phyloP scores from a whole-genome alignment of 148 eudicot species.

The Camellia japonica region DNA sequence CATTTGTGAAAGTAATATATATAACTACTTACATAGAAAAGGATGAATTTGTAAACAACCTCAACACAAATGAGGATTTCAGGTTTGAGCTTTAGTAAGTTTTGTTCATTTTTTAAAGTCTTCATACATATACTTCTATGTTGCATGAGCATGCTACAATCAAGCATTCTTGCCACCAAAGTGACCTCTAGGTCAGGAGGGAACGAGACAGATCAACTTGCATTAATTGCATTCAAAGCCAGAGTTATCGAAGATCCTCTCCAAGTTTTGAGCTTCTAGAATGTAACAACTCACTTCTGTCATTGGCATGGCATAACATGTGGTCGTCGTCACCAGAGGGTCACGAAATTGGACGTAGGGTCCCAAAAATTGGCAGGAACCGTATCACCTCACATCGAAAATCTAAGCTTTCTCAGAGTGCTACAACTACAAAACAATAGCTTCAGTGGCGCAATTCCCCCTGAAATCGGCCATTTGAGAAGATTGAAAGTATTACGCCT shows the following conservation, averaged over 20 bases:
- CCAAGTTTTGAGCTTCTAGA: slow-evolving; percentile 15
- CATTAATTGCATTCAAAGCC: slow-evolving; percentile 18
- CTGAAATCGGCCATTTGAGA: slow-evolving; percentile 9
- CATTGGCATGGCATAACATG: slow-evolving; percentile 18
- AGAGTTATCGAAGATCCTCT: slow-evolving; percentile 3
- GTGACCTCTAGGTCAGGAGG: slow-evolving; percentile 7
- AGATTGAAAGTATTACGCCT: slow-evolving; percentile 6
- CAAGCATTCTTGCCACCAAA: neutral
- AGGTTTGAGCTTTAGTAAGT: neutral
- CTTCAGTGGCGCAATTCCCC: slow-evolving; percentile 17
- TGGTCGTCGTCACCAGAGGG: slow-evolving; percentile 16
- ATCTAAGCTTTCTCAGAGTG: slow-evolving; percentile 22
- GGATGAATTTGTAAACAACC: neutral
- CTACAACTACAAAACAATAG: slow-evolving; percentile 19
- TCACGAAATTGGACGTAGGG: neutral
- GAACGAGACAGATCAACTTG: slow-evolving; percentile 19
- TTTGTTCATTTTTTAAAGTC: neutral
- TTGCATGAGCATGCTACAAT: slow-evolving; percentile 2
- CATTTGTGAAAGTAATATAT: too few species aligned
- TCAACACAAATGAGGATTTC: slow-evolving; percentile 4
- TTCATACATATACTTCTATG: neutral
- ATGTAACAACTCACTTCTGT: slow-evolving; percentile 15
- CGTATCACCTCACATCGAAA: slow-evolving; percentile 19
- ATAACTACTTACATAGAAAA: too few species aligned
- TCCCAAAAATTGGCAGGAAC: slow-evolving; percentile 16